Base-by-base conservation (phyloP, 2,329 filamentous ascomycete species). In the Onygena corvina region DNA sequence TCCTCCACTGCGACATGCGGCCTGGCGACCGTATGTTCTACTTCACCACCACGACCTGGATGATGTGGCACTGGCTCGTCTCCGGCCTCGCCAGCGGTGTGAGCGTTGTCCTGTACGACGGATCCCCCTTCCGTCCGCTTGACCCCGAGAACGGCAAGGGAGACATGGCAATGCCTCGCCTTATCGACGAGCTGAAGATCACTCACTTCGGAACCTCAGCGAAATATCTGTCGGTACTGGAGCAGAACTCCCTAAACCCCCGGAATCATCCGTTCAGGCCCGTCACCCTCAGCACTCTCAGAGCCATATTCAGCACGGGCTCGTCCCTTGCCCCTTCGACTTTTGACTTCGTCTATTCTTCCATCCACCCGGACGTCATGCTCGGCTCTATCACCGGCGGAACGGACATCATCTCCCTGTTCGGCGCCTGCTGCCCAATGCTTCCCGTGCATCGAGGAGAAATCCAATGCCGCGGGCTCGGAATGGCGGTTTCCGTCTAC, bases 31-130 rank as follows among this genome's bases (percentile, higher is more conserved):
- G 83, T 16, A 75, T 95, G 61, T 85, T 95, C 65, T 95, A 95
- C 70, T 95, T 89, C 69, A 94, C 88, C 1, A 95, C 89, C 2
- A 88, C 84, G 8, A 93, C 87, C 0, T 95, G 89, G 92, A 96
- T 98, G 89, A 96, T 96, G 90, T 95, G 89, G 88, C 90, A 96
- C 64, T 96, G 90, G 89, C 81, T 89, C 34, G 77, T 95, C 16
- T 90, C 86, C 1, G 86, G 83, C 4, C 79, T 96, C 3, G 85
- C 89, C 7, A 81, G 80, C 25, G 90, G 90, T 48, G 78, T 85
- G 8, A 90, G 86, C 0, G 72, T 96, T 9, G 76, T 96, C 16
- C 75, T 96, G 3, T 98, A 95, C 67, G 86, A 94, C 48, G 92
- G 92, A 44, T 94, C 86, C 0, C 92, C 92, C 0, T 96, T 96